These are phyloP conservation scores for Dioscorea dumetorum DNA, from an alignment of 106 monocot species.

Conservation along the genomic window DNA sequence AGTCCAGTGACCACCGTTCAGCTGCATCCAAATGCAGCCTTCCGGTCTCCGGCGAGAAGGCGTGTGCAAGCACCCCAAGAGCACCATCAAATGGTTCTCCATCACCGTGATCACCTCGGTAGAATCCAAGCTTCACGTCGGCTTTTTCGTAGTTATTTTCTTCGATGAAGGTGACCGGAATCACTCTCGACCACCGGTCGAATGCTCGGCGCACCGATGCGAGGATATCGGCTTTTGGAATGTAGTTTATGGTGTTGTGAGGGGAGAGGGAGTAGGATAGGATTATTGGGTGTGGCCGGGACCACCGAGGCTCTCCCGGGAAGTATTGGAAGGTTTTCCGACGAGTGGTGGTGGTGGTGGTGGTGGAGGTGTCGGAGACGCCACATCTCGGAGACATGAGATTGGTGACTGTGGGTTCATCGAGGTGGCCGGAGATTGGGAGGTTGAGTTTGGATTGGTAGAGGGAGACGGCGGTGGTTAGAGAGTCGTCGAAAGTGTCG, in stretches of 20 bases:
- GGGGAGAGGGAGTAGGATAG: slow-evolving; percentile 72
- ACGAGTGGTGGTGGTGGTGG: no score
- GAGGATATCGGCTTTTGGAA: slow-evolving; percentile 19
- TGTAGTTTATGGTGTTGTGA: slow-evolving; percentile 25
- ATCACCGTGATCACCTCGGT: slow-evolving; percentile 80
- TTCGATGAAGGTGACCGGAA: slow-evolving; percentile 60
- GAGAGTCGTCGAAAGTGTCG: slow-evolving; percentile 30
- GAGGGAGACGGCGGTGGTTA: slow-evolving; percentile 39
- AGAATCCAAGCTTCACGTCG: slow-evolving; percentile 74
- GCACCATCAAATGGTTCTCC: slow-evolving; percentile 89
- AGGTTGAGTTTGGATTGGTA: slow-evolving; percentile 48
- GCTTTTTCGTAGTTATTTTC: slow-evolving; percentile 32
- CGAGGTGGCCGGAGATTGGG: slow-evolving; percentile 43
- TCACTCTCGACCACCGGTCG: slow-evolving; percentile 62
- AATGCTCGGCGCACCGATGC: slow-evolving; percentile 61
- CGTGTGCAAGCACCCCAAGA: slow-evolving; percentile 81
- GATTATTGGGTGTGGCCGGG: slow-evolving; percentile 21
- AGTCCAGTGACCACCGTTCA: slow-evolving; percentile 82
- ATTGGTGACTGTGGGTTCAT: slow-evolving; percentile 31
- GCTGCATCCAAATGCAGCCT: slow-evolving; percentile 81
- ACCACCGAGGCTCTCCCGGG: slow-evolving; percentile 59
- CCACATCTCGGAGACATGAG: slow-evolving; percentile 64
- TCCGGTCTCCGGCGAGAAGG: slow-evolving; percentile 85
- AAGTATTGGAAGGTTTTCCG: slow-evolving; percentile 53
- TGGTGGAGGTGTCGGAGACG: slow-evolving; percentile 20